Evolutionary conservation across 1,139 yeast species (phyloP).

Genomic region (Geotrichum fermentans): DNA sequence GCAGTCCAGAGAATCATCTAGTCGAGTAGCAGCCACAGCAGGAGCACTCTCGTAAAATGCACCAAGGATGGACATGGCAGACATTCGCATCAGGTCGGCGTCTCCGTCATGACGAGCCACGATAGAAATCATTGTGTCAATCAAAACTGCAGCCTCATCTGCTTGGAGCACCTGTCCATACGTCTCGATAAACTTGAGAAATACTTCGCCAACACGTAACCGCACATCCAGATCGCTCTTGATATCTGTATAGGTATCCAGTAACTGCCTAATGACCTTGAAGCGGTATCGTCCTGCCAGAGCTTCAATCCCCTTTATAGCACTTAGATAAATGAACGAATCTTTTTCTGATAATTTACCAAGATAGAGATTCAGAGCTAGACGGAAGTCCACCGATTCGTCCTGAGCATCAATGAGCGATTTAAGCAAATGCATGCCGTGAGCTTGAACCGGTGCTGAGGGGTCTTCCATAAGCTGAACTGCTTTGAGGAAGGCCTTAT

Average conservation of each 20-base stretch:
- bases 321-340: conserved; percentile 79
- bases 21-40: conserved; percentile 44
- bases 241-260: conserved; percentile 42
- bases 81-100: conserved; percentile 62
- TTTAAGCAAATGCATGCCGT: conserved; percentile 67
- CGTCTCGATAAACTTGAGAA: conserved; percentile 53
- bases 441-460: conserved; percentile 77
- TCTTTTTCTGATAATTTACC: conserved; percentile 70
- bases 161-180: conserved; percentile 44
- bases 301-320: conserved; percentile 68
- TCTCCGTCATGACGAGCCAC: conserved; percentile 46
- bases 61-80: conserved; percentile 80
- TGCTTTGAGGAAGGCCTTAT: conserved; percentile 45
- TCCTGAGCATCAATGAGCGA: conserved; percentile 51
- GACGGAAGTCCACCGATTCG: conserved; percentile 48
- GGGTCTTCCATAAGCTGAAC: conserved; percentile 68
- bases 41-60: conserved; percentile 51
- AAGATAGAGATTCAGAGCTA: conserved; percentile 58
- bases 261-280: conserved; percentile 42
- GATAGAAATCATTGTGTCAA: conserved; percentile 39
- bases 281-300: conserved; percentile 45
- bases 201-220: conserved; percentile 74
- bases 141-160: conserved; percentile 27
- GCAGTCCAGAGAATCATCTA: conserved; percentile 64
- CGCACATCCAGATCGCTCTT: conserved; percentile 52